Conservation (phyloP, 2,329 filamentous ascomycete genomes). For the Massarina eburnea region DNA sequence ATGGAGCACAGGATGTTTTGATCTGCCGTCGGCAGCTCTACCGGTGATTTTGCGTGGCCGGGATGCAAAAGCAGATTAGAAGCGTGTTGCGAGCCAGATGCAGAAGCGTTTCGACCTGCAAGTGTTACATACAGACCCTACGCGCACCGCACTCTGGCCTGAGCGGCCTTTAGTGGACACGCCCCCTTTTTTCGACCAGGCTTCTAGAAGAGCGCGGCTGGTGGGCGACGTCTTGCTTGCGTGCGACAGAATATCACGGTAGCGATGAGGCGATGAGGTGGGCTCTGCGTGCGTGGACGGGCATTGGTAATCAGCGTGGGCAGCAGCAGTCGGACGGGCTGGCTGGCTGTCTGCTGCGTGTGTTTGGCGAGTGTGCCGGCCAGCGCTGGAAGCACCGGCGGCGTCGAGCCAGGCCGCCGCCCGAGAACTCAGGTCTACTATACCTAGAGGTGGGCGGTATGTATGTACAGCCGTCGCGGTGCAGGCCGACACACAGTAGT, state of each 20-base stretch:
- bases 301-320: conserved; percentile 11
- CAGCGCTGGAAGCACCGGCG: too few species aligned
- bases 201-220: conserved; percentile 40
- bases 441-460: too few species aligned
- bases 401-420: too few species aligned
- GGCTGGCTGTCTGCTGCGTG: not conserved
- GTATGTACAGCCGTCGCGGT: not conserved
- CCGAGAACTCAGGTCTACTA: too few species aligned
- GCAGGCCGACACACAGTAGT: not conserved
- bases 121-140: conserved; percentile 5
- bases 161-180: conserved; percentile 22
- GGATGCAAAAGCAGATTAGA: not conserved
- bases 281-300: conserved; percentile 11
- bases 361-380: too few species aligned
- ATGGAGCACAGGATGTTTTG: too few species aligned
- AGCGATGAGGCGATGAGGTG: conserved; percentile 10
- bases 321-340: conserved; percentile 1
- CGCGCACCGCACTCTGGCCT: conserved; percentile 20
- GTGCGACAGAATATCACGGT: too few species aligned
- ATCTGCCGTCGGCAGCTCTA: too few species aligned
- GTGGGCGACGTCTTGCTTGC: not conserved
- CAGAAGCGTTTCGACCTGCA: conserved; percentile 27
- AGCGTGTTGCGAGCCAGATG: conserved; percentile 9
- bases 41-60: not conserved
- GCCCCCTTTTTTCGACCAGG: conserved; percentile 33